A percentile compares a stretch with the other conserved stretches of the same genome.
Evolutionary conservation across 305 asterid genomes (phyloP).

Genomic region (Solanum hybrid): DNA sequence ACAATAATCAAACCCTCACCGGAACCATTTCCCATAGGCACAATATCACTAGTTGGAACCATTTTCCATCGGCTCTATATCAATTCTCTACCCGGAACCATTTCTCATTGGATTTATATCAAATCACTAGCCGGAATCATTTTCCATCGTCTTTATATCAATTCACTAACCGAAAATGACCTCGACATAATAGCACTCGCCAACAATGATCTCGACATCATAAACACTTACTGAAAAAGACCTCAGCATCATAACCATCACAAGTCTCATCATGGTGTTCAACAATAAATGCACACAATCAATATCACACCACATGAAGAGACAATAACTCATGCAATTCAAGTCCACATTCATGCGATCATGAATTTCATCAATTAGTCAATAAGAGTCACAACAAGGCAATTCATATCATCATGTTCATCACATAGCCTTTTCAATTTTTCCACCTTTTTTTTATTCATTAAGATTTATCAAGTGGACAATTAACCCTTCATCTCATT

Average conservation of each 20-base stretch:
- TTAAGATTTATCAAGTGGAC: neutral
- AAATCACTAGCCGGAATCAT: too few species aligned
- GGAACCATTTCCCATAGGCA: too few species aligned
- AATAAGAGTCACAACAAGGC: neutral
- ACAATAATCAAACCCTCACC: neutral
- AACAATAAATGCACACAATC: neutral
- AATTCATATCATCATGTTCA: neutral
- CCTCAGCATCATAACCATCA: neutral
- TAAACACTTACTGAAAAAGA: neutral
- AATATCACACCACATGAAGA: neutral
- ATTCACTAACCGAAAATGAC: neutral
- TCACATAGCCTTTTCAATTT: neutral
- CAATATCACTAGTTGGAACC: neutral
- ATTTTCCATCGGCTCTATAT: neutral
- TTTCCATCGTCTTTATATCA: too few species aligned
- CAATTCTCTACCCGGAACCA: neutral
- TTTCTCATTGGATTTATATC: too few species aligned
- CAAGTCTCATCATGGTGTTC: neutral
- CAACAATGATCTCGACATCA: neutral
- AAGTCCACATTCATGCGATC: neutral
- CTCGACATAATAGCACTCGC: neutral
- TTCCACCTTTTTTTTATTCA: too few species aligned
- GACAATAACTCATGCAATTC: neutral
- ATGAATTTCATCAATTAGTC: neutral
- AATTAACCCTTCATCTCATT: neutral